Evolutionary conservation across 179 eudicot genomes (phyloP).

Genomic region (Silene noctiflora): DNA sequence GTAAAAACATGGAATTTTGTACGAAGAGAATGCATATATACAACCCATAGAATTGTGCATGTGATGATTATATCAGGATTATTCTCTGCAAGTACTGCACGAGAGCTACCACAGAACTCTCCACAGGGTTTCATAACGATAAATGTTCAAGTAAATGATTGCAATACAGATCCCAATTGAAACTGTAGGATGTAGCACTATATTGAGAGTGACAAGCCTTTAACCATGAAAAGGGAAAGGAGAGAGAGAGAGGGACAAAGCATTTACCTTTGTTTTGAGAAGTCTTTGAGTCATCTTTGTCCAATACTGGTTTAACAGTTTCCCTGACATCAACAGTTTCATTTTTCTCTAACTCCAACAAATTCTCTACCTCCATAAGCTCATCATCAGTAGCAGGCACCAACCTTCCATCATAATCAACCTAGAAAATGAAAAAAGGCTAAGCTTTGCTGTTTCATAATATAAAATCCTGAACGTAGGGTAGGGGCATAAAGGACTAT

Average conservation of each 20-base stretch:
- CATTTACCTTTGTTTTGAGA: constrained; percentile 37
- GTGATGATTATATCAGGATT: no score
- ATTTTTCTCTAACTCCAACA: constrained; percentile 56
- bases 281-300: constrained; percentile 25
- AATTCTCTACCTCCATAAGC: constrained; percentile 73
- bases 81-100: neutral
- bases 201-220: constrained; percentile 7
- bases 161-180: neutral
- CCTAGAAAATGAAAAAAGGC: constrained; percentile 33
- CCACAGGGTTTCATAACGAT: neutral
- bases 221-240: neutral
- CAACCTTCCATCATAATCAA: constrained; percentile 72
- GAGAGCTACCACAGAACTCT: neutral
- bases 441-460: neutral
- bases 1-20: no score
- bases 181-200: neutral
- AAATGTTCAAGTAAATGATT: neutral
- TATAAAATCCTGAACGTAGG: neutral
- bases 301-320: constrained; percentile 31
- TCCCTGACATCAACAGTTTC: constrained; percentile 37
- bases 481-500: neutral
- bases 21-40: no score
- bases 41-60: no score
- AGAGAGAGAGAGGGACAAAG: neutral
- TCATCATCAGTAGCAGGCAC: constrained; percentile 89